phyloP scores from a whole-genome alignment of 2,329 filamentous ascomycete species.

The Neonectria faginata region DNA sequence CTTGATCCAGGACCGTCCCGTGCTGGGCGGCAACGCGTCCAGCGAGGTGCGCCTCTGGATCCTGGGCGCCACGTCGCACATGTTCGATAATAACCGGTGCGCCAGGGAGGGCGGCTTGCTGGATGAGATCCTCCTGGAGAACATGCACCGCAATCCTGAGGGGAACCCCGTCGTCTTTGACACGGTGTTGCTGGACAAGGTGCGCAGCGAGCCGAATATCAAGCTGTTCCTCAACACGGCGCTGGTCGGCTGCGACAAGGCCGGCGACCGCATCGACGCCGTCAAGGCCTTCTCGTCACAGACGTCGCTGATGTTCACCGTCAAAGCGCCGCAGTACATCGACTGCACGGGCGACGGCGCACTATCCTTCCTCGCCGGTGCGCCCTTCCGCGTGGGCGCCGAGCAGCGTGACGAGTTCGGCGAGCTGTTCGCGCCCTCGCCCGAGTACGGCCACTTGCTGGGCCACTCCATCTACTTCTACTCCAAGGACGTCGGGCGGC shows the following conservation, averaged over 20 bases:
- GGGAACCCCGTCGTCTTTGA: conserved; percentile 44
- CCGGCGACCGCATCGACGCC: conserved; percentile 34
- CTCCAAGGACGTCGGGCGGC: conserved; percentile 39
- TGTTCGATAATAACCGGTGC: conserved; percentile 47
- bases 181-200: conserved; percentile 42
- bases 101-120: conserved; percentile 42
- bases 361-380: conserved; percentile 41
- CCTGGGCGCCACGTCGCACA: conserved; percentile 43
- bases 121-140: conserved; percentile 43
- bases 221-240: conserved; percentile 42
- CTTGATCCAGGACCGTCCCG: conserved; percentile 40
- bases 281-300: conserved; percentile 43
- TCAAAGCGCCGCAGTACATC: conserved; percentile 47
- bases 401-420: conserved; percentile 41
- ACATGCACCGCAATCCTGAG: conserved; percentile 42
- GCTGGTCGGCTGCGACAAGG: conserved; percentile 39
- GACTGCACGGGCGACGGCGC: conserved; percentile 44
- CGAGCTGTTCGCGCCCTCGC: conserved; percentile 40
- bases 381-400: conserved; percentile 42
- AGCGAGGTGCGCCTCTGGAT: conserved; percentile 44
- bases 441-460: conserved; percentile 43
- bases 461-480: conserved; percentile 47
- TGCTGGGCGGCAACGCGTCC: conserved; percentile 42
- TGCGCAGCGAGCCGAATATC: conserved; percentile 40
- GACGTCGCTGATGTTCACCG: conserved; percentile 36